Evolutionary conservation across 257 asterid genomes (phyloP).

Genomic region (Ilex aquifolium): DNA sequence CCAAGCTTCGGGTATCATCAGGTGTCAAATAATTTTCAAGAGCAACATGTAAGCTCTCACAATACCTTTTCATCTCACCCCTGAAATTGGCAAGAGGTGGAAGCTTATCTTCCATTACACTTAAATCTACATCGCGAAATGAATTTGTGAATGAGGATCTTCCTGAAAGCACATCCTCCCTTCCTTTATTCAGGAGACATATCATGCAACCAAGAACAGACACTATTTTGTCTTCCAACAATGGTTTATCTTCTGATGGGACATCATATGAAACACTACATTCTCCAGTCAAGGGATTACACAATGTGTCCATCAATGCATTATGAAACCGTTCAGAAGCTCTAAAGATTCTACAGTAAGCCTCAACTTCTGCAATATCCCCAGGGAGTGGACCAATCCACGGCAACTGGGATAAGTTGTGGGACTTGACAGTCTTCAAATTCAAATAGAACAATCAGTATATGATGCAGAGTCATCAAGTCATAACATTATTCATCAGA

Average conservation of each 20-base stretch:
- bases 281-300: constrained; percentile 92
- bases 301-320: constrained; percentile 79
- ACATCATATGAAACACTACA: constrained; percentile 78
- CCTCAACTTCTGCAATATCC: constrained; percentile 94
- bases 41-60: constrained; percentile 92
- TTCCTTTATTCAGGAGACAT: constrained; percentile 84
- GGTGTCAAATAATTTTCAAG: constrained; percentile 72
- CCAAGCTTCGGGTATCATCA: constrained; percentile 58
- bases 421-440: constrained; percentile 44
- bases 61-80: constrained; percentile 93
- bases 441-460: constrained; percentile 24
- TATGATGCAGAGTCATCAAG: constrained; percentile 1
- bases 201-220: constrained; percentile 98
- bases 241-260: constrained; percentile 71
- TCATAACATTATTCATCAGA: not conserved
- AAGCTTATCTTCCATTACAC: constrained; percentile 48
- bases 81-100: constrained; percentile 92
- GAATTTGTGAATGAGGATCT: constrained; percentile 57
- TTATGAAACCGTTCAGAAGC: constrained; percentile 87
- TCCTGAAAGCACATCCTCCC: constrained; percentile 82
- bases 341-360: constrained; percentile 91
- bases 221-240: constrained; percentile 82
- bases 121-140: constrained; percentile 50
- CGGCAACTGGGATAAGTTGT: constrained; percentile 50
- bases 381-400: constrained; percentile 97